Evolutionary conservation across 1,284 basidiomycete species (phyloP).

Genomic region (Vanrija sp.): DNA sequence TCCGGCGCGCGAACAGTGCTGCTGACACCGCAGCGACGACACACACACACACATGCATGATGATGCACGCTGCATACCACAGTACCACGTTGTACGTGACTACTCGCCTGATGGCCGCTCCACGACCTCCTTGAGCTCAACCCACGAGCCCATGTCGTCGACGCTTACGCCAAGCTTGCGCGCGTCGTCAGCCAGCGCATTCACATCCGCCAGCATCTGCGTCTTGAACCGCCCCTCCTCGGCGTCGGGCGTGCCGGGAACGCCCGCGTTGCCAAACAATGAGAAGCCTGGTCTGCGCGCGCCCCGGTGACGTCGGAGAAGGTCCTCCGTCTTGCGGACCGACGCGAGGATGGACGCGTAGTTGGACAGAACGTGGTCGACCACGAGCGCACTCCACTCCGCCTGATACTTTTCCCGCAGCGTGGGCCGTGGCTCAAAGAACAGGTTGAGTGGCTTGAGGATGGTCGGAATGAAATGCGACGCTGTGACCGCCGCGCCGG

Average conservation of each 20-base stretch:
- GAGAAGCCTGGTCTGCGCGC: slow-evolving; percentile 69
- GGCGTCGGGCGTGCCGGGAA: slow-evolving; percentile 17
- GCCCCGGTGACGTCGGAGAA: slow-evolving; percentile 76
- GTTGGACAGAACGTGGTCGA: slow-evolving; percentile 65
- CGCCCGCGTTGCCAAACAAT: slow-evolving; percentile 55
- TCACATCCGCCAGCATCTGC: slow-evolving; percentile 84
- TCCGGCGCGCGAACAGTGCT: no score
- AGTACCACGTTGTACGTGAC: background rate
- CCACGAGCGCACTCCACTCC: slow-evolving; percentile 62
- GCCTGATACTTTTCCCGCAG: slow-evolving; percentile 58
- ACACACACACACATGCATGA: no score
- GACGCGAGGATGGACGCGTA: slow-evolving; percentile 61
- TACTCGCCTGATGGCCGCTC: slow-evolving; percentile 29
- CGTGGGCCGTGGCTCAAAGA: slow-evolving; percentile 61
- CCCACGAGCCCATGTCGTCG: slow-evolving; percentile 51
- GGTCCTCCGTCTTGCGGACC: slow-evolving; percentile 87
- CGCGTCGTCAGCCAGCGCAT: slow-evolving; percentile 74
- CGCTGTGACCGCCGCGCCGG: slow-evolving; percentile 58
- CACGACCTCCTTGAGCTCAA: slow-evolving; percentile 41
- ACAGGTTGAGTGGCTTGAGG: slow-evolving; percentile 72
- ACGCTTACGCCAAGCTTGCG: slow-evolving; percentile 63
- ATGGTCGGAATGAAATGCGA: slow-evolving; percentile 80
- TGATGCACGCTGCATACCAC: background rate
- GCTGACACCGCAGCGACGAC: no score
- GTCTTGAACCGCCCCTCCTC: slow-evolving; percentile 59